Percentiles rank a stretch among this genome's conserved stretches.
Conservation (phyloP, 2,329 filamentous ascomycete genomes). For the Phyllosticta capitalensis region DNA sequence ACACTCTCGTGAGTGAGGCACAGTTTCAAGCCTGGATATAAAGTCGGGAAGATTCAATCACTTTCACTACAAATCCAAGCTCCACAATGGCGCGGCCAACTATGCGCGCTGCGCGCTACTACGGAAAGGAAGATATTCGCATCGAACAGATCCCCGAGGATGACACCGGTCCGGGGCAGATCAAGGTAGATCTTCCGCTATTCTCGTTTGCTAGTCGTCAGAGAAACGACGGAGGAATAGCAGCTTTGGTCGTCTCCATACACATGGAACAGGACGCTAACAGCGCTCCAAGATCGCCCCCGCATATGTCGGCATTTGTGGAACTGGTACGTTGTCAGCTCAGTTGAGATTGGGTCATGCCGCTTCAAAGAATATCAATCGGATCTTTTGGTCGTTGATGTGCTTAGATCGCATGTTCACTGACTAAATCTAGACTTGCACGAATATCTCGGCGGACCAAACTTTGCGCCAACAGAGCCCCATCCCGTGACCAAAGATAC, state of each 20-base stretch:
- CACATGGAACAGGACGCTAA: background rate
- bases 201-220: background rate
- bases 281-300: conserved; percentile 18
- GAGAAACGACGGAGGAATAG: background rate
- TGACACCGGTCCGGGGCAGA: conserved; percentile 40
- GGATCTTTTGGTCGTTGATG: conserved; percentile 13
- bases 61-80: background rate
- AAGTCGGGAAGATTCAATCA: background rate
- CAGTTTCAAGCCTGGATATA: background rate
- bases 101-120: conserved; percentile 48
- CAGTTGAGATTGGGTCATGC: background rate
- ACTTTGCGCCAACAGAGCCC: conserved; percentile 41
- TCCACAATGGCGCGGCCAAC: background rate
- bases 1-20: background rate
- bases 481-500: conserved; percentile 50
- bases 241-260: background rate
- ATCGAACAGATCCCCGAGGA: conserved; percentile 44
- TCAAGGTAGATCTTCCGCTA: conserved; percentile 26
- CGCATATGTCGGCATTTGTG: conserved; percentile 45
- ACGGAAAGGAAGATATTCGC: conserved; percentile 46
- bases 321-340: conserved; percentile 14
- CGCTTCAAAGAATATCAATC: background rate
- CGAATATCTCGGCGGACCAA: conserved; percentile 42
- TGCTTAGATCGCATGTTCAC: background rate
- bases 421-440: conserved; percentile 34